These are phyloP conservation scores for Hemisphaericaspora subhashii DNA, from an alignment of 1,139 yeast species.

Conservation along the genomic window DNA sequence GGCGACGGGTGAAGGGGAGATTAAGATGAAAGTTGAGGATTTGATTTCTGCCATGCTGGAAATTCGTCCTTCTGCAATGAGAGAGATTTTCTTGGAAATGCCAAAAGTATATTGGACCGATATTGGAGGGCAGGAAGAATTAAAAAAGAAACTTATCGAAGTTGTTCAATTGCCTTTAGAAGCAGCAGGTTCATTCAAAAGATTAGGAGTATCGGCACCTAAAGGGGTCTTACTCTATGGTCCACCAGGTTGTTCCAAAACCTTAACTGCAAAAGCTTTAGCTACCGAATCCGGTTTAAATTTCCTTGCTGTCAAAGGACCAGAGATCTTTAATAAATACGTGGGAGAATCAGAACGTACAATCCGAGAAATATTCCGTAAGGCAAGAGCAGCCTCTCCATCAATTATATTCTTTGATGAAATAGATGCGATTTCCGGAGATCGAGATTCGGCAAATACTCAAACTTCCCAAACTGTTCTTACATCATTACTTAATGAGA, in stretches of 20 bases:
- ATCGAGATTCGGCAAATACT: constrained; percentile 63
- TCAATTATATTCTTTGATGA: constrained; percentile 93
- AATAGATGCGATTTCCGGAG: constrained; percentile 85
- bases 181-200: constrained; percentile 72
- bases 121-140: constrained; percentile 89
- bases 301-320: constrained; percentile 92
- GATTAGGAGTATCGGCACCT: constrained; percentile 85
- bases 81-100: constrained; percentile 90
- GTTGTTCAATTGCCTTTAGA: constrained; percentile 90
- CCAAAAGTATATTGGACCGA: constrained; percentile 94
- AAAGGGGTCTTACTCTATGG: constrained; percentile 89
- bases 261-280: constrained; percentile 88
- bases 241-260: constrained; percentile 96
- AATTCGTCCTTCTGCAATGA: constrained; percentile 93
- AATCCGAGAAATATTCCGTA: constrained; percentile 82
- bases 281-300: constrained; percentile 95
- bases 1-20: constrained; percentile 19
- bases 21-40: constrained; percentile 47
- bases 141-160: constrained; percentile 78
- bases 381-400: constrained; percentile 92
- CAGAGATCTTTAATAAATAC: constrained; percentile 89
- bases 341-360: constrained; percentile 94
- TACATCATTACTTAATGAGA: constrained; percentile 86
- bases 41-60: constrained; percentile 69
- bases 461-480: constrained; percentile 83